These are phyloP conservation scores for Phytophthora pisi DNA, from an alignment of 352 stramenopile genomes.

Conservation along the genomic window DNA sequence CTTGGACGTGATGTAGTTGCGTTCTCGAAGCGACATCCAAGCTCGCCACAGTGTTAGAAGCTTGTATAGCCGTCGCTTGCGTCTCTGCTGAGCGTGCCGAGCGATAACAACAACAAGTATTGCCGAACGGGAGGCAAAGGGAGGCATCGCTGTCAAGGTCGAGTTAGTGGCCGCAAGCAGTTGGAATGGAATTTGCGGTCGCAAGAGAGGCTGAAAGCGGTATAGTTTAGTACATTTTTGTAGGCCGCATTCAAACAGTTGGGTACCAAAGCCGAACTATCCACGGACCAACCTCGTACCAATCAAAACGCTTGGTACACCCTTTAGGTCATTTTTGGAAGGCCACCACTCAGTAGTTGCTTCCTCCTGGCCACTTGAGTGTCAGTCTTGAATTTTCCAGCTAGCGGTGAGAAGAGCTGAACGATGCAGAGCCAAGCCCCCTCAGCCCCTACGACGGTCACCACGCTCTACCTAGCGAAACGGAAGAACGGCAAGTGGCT, in stretches of 20 bases:
- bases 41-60: neutral
- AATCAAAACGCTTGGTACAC: neutral
- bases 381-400: too few relatives aligned
- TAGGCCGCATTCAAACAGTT: neutral
- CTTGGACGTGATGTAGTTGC: neutral
- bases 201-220: neutral
- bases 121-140: neutral
- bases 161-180: neutral
- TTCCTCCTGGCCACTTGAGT: too few relatives aligned
- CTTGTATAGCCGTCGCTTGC: neutral
- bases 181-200: neutral
- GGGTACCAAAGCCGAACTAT: neutral
- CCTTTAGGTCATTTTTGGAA: neutral
- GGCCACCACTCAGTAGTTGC: too few relatives aligned
- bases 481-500: too few relatives aligned
- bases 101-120: neutral
- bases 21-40: neutral
- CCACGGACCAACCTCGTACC: neutral
- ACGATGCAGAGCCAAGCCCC: too few relatives aligned
- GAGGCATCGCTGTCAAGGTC: neutral
- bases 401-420: too few relatives aligned
- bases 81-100: neutral
- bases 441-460: too few relatives aligned
- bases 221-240: conserved; percentile 1
- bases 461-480: too few relatives aligned